Evolutionary conservation across 371 early-diverging fungal genomes (phyloP).

Genomic region (Massospora cicadina): DNA sequence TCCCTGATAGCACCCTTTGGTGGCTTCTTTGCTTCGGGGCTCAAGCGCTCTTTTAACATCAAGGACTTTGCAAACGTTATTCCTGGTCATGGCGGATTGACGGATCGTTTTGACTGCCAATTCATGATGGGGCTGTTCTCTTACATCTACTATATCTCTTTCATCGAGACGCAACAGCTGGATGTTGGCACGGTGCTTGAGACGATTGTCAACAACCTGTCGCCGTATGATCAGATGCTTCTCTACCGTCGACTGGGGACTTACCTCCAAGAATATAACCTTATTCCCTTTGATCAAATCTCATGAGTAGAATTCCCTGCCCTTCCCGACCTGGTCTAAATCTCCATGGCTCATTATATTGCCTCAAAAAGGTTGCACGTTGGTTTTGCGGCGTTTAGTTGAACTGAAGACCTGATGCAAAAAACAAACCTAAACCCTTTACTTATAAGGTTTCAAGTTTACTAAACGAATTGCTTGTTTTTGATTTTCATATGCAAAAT

Average conservation of each 20-base stretch:
- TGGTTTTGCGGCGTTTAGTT: too few relatives aligned
- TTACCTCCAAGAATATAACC: background rate
- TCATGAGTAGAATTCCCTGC: background rate
- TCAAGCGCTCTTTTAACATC: constrained; percentile 95
- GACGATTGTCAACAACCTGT: background rate
- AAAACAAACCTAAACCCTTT: too few relatives aligned
- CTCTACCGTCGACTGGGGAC: background rate
- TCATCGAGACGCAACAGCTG: constrained; percentile 31
- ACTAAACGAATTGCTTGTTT: too few relatives aligned
- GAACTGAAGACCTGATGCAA: too few relatives aligned
- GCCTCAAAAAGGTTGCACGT: too few relatives aligned
- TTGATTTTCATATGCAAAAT: too few relatives aligned
- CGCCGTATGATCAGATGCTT: background rate
- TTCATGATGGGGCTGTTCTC: constrained; percentile 94
- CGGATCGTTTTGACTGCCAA: constrained; percentile 98
- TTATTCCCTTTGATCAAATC: background rate
- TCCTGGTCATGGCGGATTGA: constrained; percentile 97
- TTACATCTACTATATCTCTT: constrained; percentile 78
- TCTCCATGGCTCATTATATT: too few relatives aligned
- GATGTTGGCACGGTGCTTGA: background rate
- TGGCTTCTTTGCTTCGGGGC: constrained; percentile 97
- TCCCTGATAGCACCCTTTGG: constrained; percentile 97
- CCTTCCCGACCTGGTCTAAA: too few relatives aligned
- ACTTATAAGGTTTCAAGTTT: too few relatives aligned
- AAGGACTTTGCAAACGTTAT: constrained; percentile 97